These are phyloP conservation scores for Quercus ilex DNA, from an alignment of 306 rosid genomes.

Conservation along the genomic window DNA sequence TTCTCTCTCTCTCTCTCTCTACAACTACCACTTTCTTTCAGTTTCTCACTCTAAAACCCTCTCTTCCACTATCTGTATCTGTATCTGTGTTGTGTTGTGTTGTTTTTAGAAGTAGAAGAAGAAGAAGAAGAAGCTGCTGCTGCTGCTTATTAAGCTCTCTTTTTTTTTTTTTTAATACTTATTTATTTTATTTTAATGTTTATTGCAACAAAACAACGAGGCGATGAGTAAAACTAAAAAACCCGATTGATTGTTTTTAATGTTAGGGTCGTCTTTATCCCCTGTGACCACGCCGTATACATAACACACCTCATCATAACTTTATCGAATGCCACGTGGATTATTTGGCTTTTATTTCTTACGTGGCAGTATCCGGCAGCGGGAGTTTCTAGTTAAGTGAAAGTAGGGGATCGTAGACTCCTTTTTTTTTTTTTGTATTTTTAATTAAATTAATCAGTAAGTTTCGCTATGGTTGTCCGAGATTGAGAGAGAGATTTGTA, in stretches of 20 bases:
- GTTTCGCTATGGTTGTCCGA: constrained; percentile 15
- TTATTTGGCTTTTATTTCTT: rapidly evolving
- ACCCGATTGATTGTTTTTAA: neutral
- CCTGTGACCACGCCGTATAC: constrained; percentile 18
- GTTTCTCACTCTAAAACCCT: constrained; percentile 46
- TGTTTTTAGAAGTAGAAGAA: constrained; percentile 7
- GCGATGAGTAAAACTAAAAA: constrained; percentile 26
- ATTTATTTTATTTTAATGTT: too few relatives aligned
- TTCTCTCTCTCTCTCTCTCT: constrained; percentile 19
- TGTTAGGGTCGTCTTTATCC: constrained; percentile 13
- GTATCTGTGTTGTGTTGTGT: too few relatives aligned
- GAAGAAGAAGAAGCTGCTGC: too few relatives aligned
- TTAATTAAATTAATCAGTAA: constrained; percentile 1
- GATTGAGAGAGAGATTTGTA: neutral
- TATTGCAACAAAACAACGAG: constrained; percentile 49
- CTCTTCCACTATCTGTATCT: constrained; percentile 5
- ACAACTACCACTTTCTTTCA: constrained; percentile 3
- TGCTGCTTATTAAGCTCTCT: too few relatives aligned
- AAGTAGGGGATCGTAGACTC: neutral
- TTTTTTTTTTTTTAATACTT: too few relatives aligned
- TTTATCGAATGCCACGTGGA: constrained; percentile 32
- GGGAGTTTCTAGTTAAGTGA: too few relatives aligned
- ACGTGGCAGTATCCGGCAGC: constrained; percentile 23
- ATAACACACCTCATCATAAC: neutral
- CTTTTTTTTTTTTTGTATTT: neutral